Conservation (phyloP, 2,329 filamentous ascomycete genomes). For the Alternaria viburni region DNA sequence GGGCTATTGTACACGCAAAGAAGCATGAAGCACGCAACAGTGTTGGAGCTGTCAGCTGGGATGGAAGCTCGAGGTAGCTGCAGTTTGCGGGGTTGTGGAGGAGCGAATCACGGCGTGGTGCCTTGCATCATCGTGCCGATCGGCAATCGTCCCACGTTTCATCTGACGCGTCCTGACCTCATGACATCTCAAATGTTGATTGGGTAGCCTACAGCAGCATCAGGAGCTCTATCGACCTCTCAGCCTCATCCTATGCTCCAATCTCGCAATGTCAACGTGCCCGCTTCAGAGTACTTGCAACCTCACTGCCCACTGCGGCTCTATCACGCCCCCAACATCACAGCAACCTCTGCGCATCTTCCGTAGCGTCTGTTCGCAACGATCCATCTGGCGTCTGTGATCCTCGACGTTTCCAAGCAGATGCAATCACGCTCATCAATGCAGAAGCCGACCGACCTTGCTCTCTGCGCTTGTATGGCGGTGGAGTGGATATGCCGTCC, state of each 20-base stretch:
- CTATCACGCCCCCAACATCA: background rate
- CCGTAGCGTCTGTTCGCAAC: background rate
- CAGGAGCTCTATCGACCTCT: background rate
- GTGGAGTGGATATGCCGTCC: conserved; percentile 30
- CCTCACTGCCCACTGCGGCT: background rate
- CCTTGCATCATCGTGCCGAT: conserved; percentile 31
- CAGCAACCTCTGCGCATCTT: conserved; percentile 12
- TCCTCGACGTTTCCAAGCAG: conserved; percentile 33
- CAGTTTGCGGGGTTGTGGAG: conserved; percentile 29
- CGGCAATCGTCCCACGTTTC: conserved; percentile 10
- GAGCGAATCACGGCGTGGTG: conserved; percentile 31
- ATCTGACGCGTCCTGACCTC: conserved; percentile 5
- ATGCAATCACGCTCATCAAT: conserved; percentile 29
- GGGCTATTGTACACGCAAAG: background rate
- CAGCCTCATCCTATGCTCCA: too few species aligned
- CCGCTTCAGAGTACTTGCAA: background rate
- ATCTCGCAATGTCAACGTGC: background rate
- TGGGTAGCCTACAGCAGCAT: background rate
- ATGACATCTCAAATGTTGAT: background rate
- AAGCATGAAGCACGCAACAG: background rate
- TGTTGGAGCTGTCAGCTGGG: conserved; percentile 24
- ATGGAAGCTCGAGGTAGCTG: conserved; percentile 25
- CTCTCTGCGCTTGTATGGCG: conserved; percentile 16
- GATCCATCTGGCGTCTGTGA: background rate
- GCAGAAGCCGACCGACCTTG: conserved; percentile 19